phyloP scores from a whole-genome alignment of 495 filamentous ascomycete genomes.

The Pyronema domesticum region DNA sequence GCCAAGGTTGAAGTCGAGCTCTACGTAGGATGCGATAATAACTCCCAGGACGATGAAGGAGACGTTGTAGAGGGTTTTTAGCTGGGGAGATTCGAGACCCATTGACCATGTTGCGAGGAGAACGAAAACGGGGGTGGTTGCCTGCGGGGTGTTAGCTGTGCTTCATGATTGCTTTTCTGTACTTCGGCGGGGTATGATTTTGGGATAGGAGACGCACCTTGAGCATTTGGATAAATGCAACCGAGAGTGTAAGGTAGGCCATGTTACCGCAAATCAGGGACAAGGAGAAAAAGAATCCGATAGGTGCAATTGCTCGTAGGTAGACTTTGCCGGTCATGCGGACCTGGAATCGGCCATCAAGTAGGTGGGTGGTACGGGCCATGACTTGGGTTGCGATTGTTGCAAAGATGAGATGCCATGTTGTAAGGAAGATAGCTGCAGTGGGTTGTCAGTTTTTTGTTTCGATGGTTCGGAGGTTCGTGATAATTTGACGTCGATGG shows the following conservation, averaged over 20 bases:
- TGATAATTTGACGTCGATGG: not conserved
- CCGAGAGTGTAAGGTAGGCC: constrained; percentile 79
- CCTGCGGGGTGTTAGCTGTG: constrained; percentile 31
- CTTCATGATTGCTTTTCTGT: constrained; percentile 1
- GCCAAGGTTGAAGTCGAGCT: constrained; percentile 50
- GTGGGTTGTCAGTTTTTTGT: constrained; percentile 1
- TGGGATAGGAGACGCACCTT: constrained; percentile 37
- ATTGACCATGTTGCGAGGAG: constrained; percentile 53
- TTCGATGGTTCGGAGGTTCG: not conserved
- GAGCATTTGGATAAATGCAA: constrained; percentile 95
- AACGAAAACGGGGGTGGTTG: constrained; percentile 78
- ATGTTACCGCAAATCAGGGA: constrained; percentile 89
- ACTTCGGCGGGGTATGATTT: constrained; percentile 27
- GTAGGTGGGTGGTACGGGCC: constrained; percentile 65
- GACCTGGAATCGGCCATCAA: constrained; percentile 77
- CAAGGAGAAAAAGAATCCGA: constrained; percentile 82
- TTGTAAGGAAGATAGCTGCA: constrained; percentile 53
- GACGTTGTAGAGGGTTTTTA: constrained; percentile 46
- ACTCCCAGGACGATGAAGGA: constrained; percentile 59
- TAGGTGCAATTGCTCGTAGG: constrained; percentile 75
- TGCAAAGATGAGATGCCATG: constrained; percentile 82
- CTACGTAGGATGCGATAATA: constrained; percentile 52
- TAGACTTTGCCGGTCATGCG: constrained; percentile 90
- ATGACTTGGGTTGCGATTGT: constrained; percentile 80
- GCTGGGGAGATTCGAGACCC: constrained; percentile 40